phyloP scores from a whole-genome alignment of 345 rosid genomes.

The Brassica cretica region DNA sequence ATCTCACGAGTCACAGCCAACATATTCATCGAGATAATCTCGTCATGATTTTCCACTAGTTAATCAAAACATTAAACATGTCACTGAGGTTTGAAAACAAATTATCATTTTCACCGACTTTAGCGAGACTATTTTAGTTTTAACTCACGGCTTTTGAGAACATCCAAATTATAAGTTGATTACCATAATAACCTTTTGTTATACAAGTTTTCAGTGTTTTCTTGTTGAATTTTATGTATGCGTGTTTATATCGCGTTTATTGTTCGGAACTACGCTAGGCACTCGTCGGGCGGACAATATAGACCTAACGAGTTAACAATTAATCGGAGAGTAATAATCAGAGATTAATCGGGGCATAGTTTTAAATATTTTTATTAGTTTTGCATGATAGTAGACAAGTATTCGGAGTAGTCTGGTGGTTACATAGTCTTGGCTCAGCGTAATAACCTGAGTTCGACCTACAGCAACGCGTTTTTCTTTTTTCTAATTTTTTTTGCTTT shows the following conservation, averaged over 20 bases:
- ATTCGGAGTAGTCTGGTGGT: too few species aligned
- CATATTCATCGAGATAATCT: not conserved
- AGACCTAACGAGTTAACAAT: too few species aligned
- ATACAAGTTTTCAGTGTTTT: not conserved
- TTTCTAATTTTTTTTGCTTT: too few species aligned
- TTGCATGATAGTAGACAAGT: too few species aligned
- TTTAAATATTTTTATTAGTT: too few species aligned
- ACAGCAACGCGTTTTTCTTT: too few species aligned
- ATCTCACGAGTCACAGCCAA: not conserved
- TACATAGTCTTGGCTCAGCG: too few species aligned
- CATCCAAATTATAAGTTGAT: not conserved
- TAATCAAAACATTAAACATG: not conserved
- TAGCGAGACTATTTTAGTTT: not conserved
- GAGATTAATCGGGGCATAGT: too few species aligned
- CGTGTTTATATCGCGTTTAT: not conserved
- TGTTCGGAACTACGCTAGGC: too few species aligned
- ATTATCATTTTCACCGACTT: not conserved
- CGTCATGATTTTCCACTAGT: not conserved
- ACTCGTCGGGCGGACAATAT: too few species aligned
- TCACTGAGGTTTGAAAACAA: not conserved
- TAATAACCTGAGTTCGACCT: too few species aligned
- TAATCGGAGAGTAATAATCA: too few species aligned
- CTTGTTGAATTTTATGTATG: not conserved
- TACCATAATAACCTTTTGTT: not conserved
- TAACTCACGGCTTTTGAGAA: not conserved